phyloP scores from a whole-genome alignment of 2,329 filamentous ascomycete genomes.

The Curvularia lunata region DNA sequence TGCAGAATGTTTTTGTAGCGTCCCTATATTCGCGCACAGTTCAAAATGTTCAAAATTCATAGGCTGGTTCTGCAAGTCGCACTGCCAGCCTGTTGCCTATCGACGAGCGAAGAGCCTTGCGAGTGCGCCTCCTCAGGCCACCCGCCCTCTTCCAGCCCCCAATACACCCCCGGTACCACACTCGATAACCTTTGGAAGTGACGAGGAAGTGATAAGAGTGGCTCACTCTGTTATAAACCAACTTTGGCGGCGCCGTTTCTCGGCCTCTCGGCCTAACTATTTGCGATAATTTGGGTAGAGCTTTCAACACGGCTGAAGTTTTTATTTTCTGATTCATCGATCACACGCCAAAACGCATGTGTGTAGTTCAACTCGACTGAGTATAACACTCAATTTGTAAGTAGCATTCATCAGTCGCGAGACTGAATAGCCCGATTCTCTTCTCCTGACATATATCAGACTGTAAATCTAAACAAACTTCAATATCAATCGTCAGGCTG shows the following conservation, averaged over 20 bases:
- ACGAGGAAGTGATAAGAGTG: conserved; percentile 2
- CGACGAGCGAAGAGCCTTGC: conserved; percentile 1
- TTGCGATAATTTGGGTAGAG: neutral
- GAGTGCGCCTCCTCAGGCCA: conserved; percentile 10
- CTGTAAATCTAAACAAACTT: neutral
- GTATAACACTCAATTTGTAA: neutral
- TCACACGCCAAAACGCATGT: neutral
- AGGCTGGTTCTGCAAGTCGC: neutral
- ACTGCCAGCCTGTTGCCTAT: neutral
- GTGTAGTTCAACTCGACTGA: neutral
- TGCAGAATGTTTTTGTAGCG: too few species aligned
- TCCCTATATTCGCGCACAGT: neutral
- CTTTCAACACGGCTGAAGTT: neutral
- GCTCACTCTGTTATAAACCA: neutral
- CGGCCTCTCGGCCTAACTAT: neutral
- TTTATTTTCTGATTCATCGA: neutral
- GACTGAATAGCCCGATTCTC: neutral
- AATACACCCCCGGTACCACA: conserved; percentile 2
- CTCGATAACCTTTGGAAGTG: neutral
- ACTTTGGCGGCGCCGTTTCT: neutral
- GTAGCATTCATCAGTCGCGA: neutral
- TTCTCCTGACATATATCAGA: neutral
- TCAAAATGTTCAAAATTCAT: too few species aligned
- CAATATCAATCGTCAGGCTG: neutral
- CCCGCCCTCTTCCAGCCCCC: conserved; percentile 16